These are phyloP conservation scores for Echites panduratus DNA, from an alignment of 257 asterid species.

Conservation along the genomic window DNA sequence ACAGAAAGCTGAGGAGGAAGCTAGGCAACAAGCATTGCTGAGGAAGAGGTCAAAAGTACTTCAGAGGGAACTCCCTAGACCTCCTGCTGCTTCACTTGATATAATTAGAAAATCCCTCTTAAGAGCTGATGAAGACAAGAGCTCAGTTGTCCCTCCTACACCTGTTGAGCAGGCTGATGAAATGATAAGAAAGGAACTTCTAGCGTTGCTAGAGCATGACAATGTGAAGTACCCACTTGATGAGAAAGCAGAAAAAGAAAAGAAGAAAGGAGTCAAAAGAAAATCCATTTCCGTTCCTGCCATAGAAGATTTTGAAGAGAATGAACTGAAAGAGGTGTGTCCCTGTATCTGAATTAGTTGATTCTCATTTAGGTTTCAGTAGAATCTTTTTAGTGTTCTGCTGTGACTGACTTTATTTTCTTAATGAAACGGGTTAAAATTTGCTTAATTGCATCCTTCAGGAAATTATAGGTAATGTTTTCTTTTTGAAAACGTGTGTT, in stretches of 20 bases:
- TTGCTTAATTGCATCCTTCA: background rate
- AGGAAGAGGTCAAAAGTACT: slow-evolving; percentile 86
- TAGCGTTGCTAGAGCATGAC: slow-evolving; percentile 86
- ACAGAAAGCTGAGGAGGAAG: slow-evolving; percentile 95
- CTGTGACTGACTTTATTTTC: background rate
- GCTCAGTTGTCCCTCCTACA: slow-evolving; percentile 94
- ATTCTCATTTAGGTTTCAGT: background rate
- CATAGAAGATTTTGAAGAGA: slow-evolving; percentile 79
- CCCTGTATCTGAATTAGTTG: background rate
- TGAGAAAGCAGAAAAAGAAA: slow-evolving; percentile 67
- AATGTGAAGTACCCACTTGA: slow-evolving; percentile 80
- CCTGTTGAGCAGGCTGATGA: slow-evolving; percentile 92
- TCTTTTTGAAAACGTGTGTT: background rate
- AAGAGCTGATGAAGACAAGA: slow-evolving; percentile 79
- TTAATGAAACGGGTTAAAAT: background rate
- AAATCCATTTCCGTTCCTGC: slow-evolving; percentile 47
- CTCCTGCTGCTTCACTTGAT: slow-evolving; percentile 75
- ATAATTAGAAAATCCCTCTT: slow-evolving; percentile 61
- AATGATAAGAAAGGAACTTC: slow-evolving; percentile 73
- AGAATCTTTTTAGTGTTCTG: background rate
- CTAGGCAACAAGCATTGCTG: slow-evolving; percentile 72
- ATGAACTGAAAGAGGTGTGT: slow-evolving; percentile 74
- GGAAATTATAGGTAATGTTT: background rate
- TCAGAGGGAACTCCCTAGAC: slow-evolving; percentile 99
- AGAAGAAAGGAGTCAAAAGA: slow-evolving; percentile 70